phyloP scores from a whole-genome alignment of 179 eudicot species.

The Sideroxylon spinosum region DNA sequence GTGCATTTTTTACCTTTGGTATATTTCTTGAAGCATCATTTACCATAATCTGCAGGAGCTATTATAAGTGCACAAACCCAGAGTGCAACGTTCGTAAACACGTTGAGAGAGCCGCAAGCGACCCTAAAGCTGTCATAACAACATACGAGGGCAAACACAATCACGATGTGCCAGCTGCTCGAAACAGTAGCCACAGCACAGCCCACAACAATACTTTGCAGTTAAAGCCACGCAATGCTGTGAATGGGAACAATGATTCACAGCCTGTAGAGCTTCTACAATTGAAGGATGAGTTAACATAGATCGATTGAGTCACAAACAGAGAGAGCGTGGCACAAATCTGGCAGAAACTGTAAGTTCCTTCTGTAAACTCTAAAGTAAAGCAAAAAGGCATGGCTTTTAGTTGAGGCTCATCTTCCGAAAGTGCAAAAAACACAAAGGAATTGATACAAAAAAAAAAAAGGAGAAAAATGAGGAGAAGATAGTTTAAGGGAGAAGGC shows the following conservation, averaged over 20 bases:
- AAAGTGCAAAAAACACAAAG: not conserved
- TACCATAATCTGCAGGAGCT: constrained; percentile 43
- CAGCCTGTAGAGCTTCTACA: constrained; percentile 46
- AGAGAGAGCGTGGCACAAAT: not conserved
- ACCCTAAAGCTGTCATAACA: constrained; percentile 51
- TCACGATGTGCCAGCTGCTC: constrained; percentile 66
- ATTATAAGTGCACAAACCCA: constrained; percentile 67
- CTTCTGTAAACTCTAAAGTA: not conserved
- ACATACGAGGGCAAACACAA: constrained; percentile 73
- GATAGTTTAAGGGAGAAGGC: not conserved
- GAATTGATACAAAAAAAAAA: not conserved
- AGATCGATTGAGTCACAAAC: not conserved
- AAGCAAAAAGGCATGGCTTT: constrained; percentile 4
- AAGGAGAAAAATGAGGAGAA: not conserved
- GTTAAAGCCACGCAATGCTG: constrained; percentile 40
- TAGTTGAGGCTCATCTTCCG: not conserved
- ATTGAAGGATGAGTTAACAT: constrained; percentile 58
- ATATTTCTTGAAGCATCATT: not conserved
- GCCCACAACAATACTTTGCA: constrained; percentile 32
- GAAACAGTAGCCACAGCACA: constrained; percentile 45
- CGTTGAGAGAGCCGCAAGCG: constrained; percentile 63
- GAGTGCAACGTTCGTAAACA: constrained; percentile 72
- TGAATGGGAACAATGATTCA: constrained; percentile 33
- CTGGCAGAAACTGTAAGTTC: constrained; percentile 4
- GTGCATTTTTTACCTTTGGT: not conserved